Evolutionary conservation across 257 asterid species (phyloP), one percentile per base, ranked within the genome.

Genomic region (Solanum medicagineum): DNA sequence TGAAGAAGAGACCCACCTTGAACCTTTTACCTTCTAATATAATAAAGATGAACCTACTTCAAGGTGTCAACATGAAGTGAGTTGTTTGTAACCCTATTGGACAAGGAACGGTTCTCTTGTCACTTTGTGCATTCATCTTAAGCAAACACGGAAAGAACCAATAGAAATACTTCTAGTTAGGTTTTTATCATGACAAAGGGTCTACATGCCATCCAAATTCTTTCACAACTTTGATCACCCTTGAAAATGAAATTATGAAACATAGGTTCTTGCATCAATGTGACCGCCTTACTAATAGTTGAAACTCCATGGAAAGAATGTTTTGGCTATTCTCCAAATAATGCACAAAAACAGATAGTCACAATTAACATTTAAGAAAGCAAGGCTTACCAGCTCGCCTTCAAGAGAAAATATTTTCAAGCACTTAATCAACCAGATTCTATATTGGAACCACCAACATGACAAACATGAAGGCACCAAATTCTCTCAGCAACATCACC

Each of bases 401-500:
- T 56, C 81, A 83, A 79, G 53, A 22, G 57, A 51, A 57, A 36
- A n/a, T 83, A 53, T 53, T 5, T 55, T 8, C 29, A 36, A 65
- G 77, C 11, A 6, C 16, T 24, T 36, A 19, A 63, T 55, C 81
- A 24, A 59, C 70, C 47, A 24, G 60, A 54, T 53, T 65, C 80
- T 51, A 81, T 65, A 82, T 83, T 65, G 77, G 90, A 84, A 84
- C 90, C 86, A 83, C 73, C 54, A 81, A 88, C 87, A 84, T 92
- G 96, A 83, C 91, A 91, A 40, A 87, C 87, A 88, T 95, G 90
- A 69, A 95, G 94, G 84, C 98, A 91, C 98, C 98, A 95, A 74
- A 95, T 89, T 88, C 98, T 95, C 93, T 94, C 98, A 53, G 92
- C 94, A 87, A 94, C 86, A 87, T 93, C 97, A 89, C 98, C 98